These are phyloP conservation scores for Nitzschia inconspicua DNA, from an alignment of 108 stramenopile genomes.

Conservation along the genomic window DNA sequence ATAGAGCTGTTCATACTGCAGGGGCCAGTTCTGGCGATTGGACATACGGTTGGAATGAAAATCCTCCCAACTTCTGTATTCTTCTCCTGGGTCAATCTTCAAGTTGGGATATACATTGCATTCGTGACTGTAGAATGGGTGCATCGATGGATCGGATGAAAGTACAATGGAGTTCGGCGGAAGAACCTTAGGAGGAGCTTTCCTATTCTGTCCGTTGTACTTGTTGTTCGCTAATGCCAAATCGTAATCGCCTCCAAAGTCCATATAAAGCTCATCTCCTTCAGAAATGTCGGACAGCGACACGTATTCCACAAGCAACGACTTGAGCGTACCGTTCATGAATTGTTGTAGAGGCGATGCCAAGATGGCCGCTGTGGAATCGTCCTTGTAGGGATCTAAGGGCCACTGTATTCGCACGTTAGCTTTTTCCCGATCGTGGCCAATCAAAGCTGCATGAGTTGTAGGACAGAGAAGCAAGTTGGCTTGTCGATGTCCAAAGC, in stretches of 20 bases:
- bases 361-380: not conserved
- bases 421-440: slow-evolving; percentile 43
- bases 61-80: too few species aligned
- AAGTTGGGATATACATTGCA: slow-evolving; percentile 6
- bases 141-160: not conserved
- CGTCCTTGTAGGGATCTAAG: slow-evolving; percentile 2
- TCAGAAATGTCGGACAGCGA: slow-evolving; percentile 22
- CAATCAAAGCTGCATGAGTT: slow-evolving; percentile 54
- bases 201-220: not conserved
- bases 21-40: slow-evolving; percentile 1
- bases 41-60: not conserved
- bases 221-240: slow-evolving; percentile 16
- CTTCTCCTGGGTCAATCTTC: not conserved
- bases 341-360: not conserved
- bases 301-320: slow-evolving; percentile 25
- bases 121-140: not conserved
- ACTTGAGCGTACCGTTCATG: not conserved
- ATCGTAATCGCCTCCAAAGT: slow-evolving; percentile 36
- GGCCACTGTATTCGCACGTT: slow-evolving; percentile 7
- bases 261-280: slow-evolving; percentile 30
- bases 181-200: not conserved
- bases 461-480: slow-evolving; percentile 55
- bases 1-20: not conserved
- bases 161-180: not conserved
- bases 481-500: slow-evolving; percentile 61